These are phyloP conservation scores for Rubia tinctorum DNA, from an alignment of 305 asterid genomes.

Conservation along the genomic window DNA sequence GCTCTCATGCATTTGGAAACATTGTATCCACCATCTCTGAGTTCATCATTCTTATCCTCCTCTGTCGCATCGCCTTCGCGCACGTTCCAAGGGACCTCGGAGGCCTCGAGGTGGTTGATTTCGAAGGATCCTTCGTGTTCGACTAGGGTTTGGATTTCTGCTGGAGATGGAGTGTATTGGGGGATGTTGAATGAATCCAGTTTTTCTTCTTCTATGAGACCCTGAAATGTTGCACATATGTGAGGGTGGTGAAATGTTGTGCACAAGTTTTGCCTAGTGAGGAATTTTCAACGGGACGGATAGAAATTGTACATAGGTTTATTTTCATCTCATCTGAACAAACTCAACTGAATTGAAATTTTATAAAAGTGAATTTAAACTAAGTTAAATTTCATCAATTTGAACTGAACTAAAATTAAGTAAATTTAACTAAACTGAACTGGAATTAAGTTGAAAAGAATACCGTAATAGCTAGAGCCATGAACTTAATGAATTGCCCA, in stretches of 20 bases:
- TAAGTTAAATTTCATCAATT: too few species aligned
- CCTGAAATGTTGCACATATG: constrained; percentile 21
- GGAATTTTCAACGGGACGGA: too few species aligned
- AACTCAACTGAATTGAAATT: too few species aligned
- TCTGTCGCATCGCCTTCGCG: not conserved
- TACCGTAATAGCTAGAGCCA: too few species aligned
- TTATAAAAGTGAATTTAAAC: too few species aligned
- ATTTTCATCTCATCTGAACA: too few species aligned
- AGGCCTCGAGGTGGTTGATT: constrained; percentile 33
- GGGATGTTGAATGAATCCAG: constrained; percentile 56
- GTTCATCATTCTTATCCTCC: too few species aligned
- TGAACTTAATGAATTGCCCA: too few species aligned
- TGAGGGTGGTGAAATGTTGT: not conserved
- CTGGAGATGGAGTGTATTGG: constrained; percentile 51
- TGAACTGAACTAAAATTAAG: too few species aligned
- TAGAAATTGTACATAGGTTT: too few species aligned
- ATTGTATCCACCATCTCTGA: constrained; percentile 28
- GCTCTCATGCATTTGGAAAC: constrained; percentile 59
- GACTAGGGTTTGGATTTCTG: constrained; percentile 38
- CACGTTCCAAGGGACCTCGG: constrained; percentile 25
- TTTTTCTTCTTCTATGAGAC: constrained; percentile 45
- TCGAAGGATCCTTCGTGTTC: constrained; percentile 51
- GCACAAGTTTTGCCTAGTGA: not conserved
- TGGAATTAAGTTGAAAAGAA: too few species aligned
- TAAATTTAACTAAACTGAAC: too few species aligned